Percentiles rank a stretch among this genome's conserved stretches.
Evolutionary conservation across 2,329 filamentous ascomycete genomes (phyloP).

Genomic region (Xylariaceae sp.): DNA sequence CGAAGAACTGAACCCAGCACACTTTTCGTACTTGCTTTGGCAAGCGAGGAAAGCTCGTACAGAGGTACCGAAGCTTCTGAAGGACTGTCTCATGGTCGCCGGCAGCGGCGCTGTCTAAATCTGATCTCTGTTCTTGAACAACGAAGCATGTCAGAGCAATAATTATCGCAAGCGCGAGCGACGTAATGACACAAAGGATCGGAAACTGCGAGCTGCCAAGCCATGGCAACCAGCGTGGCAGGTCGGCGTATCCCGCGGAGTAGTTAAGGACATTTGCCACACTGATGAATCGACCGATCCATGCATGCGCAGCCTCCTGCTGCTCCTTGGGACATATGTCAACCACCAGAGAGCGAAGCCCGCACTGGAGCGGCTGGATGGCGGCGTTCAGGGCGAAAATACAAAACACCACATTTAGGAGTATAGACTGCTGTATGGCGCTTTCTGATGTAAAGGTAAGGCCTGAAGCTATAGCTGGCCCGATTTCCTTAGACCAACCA

Average conservation of each 20-base stretch:
- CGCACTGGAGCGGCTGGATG: not conserved
- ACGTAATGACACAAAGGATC: not conserved
- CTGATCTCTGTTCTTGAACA: not conserved
- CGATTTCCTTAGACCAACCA: too few species aligned
- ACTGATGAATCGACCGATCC: not conserved
- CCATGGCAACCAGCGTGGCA: not conserved
- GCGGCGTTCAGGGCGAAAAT: too few species aligned
- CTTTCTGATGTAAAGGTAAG: too few species aligned
- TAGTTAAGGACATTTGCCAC: not conserved
- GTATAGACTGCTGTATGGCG: too few species aligned
- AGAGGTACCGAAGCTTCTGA: too few species aligned
- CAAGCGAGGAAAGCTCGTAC: too few species aligned
- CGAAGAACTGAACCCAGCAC: not conserved
- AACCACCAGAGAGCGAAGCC: not conserved
- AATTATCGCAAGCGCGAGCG: not conserved
- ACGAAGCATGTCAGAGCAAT: not conserved
- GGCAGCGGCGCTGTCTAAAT: not conserved
- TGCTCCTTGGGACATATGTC: not conserved
- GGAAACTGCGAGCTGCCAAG: not conserved
- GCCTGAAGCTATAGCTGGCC: too few species aligned
- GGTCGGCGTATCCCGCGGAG: not conserved
- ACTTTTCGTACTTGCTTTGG: not conserved
- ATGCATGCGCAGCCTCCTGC: not conserved
- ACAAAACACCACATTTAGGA: too few species aligned
- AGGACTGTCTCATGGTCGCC: too few species aligned